Base-by-base conservation (phyloP, 2,329 filamentous ascomycete species). In the Aureobasidium lini region DNA sequence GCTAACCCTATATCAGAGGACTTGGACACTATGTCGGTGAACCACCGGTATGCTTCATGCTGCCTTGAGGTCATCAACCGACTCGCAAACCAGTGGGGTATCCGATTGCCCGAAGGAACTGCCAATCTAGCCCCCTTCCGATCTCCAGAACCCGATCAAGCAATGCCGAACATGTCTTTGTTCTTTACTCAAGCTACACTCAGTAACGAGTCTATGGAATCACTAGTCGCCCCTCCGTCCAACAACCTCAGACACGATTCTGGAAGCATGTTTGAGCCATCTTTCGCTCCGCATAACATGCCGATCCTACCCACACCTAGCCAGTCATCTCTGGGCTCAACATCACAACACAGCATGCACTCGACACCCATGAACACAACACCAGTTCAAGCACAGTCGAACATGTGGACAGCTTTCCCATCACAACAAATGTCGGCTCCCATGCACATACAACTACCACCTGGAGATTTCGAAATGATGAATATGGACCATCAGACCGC, bases 41-140 rank as follows among this genome's bases (percentile, higher is more conserved):
- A 76, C 60, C 75, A 77, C 57, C 70, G 70, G 42, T 78, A 77
- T 60, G 75, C 72, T 6, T 71, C 69, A 9, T 71, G 76, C 31
- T 73, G 72, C 31, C 71, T 77, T 44, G 71, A 74, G 29, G 76
- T 78, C 60, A 69, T 78, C 29, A 66, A 73, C 31, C 68, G 71
- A 8, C 65, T 78, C 16, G 71, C 76, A 1, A 69, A 69, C 37
- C 75, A 73, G 32, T 79, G 76, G 77, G 71, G 73, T 31, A 67
- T 78, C 32, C 66, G 71, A 1, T 71, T 76, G 10, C 77, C 76
- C 1, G 72, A 76, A 42, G 70, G 62, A 46, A 73, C 57, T 16
- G n/a, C 39, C 9, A 53, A 50, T 16, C 8, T 59, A 13, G 29
- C 47, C 29, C 47, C 57, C 10, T 59, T 59, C 57, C 47, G 47